phyloP scores from a whole-genome alignment of 148 eudicot species.

The Diospyros kaki region DNA sequence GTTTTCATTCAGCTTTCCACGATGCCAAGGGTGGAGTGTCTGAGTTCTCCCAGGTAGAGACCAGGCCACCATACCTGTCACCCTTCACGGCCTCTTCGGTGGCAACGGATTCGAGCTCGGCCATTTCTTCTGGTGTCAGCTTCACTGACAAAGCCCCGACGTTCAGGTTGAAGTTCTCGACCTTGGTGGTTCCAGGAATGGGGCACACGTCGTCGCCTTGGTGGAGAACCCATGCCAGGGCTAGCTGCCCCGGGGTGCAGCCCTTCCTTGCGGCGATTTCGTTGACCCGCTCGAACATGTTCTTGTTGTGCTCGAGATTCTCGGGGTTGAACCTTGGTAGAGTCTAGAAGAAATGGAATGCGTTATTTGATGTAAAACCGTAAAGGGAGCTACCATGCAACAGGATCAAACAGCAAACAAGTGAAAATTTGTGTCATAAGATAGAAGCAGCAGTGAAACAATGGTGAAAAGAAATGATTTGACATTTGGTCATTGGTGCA shows the following conservation, averaged over 20 bases:
- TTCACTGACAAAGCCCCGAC: conserved; percentile 14
- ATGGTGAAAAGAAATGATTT: neutral
- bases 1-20: neutral
- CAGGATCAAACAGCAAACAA: neutral
- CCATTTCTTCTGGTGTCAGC: conserved; percentile 14
- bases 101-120: conserved; percentile 16
- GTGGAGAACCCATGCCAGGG: conserved; percentile 20
- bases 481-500: neutral
- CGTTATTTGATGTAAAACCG: neutral
- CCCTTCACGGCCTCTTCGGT: neutral
- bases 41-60: no score
- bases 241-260: conserved; percentile 14
- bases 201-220: conserved; percentile 16
- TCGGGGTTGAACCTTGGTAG: conserved; percentile 13
- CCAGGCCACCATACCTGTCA: neutral
- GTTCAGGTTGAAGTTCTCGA: conserved; percentile 15
- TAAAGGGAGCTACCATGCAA: neutral
- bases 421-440: neutral
- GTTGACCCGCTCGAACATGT: conserved; percentile 12
- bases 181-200: conserved; percentile 18
- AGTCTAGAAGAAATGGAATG: neutral
- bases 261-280: conserved; percentile 15
- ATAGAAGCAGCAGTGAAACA: neutral
- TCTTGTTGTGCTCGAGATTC: conserved; percentile 15
- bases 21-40: no score